A percentile compares a stretch with the other conserved stretches of the same genome.
These are phyloP conservation scores for Aspergillus oerlinghausenensis DNA, from an alignment of 2,329 filamentous ascomycete species.

Conservation along the genomic window DNA sequence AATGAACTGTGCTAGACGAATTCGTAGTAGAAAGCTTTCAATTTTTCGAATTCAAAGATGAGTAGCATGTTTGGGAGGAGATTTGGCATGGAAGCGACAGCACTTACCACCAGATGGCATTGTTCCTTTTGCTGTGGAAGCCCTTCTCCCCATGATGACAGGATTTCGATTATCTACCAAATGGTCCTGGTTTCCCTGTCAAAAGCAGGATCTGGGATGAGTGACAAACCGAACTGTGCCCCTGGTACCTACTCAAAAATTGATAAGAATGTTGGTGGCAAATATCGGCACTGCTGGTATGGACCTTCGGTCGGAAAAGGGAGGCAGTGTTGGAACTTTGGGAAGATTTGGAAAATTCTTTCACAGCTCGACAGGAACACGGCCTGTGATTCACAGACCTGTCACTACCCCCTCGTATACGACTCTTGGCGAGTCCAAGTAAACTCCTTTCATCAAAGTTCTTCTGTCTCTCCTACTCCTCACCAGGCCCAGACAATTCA, in stretches of 20 bases:
- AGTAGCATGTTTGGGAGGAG: not conserved
- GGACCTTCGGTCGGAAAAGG: not conserved
- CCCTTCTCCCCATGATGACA: constrained; percentile 8
- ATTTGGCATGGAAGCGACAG: not conserved
- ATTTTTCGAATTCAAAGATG: not conserved
- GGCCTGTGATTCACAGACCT: not conserved
- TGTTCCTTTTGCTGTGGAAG: constrained; percentile 2
- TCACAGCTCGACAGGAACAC: not conserved
- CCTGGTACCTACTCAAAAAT: not conserved
- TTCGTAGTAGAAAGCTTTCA: not conserved
- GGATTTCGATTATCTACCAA: not conserved
- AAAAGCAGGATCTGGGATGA: not conserved
- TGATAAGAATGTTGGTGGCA: not conserved
- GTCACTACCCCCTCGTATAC: not conserved
- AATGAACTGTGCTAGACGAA: not conserved
- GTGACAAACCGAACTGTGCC: not conserved
- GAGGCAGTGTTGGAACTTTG: not conserved
- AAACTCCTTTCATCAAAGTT: not conserved
- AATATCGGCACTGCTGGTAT: not conserved
- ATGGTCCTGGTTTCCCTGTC: not conserved
- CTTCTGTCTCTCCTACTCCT: not conserved
- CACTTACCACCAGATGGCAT: constrained; percentile 4
- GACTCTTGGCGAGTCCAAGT: not conserved
- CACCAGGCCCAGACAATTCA: not conserved
- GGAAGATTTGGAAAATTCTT: constrained; percentile 7